Base-by-base conservation (phyloP, 139 green algal genomes). In the Zygnema circumcarinatum region DNA sequence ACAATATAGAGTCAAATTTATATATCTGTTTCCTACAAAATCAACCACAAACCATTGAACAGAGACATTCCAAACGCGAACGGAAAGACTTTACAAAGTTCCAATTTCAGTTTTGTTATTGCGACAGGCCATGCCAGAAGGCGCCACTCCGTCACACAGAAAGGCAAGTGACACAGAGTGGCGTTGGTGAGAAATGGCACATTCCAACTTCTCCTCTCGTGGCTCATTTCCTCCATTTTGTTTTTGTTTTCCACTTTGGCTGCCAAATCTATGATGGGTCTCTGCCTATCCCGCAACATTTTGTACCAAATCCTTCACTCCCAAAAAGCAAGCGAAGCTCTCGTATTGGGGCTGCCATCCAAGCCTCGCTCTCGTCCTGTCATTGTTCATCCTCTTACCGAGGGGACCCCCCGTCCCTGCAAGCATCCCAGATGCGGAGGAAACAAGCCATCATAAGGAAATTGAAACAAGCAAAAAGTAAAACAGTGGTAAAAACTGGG, bases 361-460 rank as follows among this genome's bases (percentile, higher is more conserved):
- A 69, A 98, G 91, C 40, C 79, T 68, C n/a, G 73, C 38, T 1
- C 93, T 90, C 0, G 93, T 97, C 32, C 41, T 73, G 0, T 67
- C 39, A 67, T 97, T 97, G 84, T 82, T 87, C 83, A 96, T 94
- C 2, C 79, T 81, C 89, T 97, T 98, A 38, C 95, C 95, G 42
- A 76, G 68, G 0, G 62, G 62, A 38, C 87, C 85, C 39, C 79
- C 75, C 35, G 40, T 53, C 16, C 38, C 81, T 56, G 62, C 32
- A 40, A 80, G n/a, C 3, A n/a, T n/a, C n/a, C n/a, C n/a, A n/a
- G n/a, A n/a, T 72, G 54, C 25, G 54, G 29, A 72, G 54, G 54
- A 72, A 29, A 29, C 16, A 69, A 62, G 21, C 20, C 25, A 25
- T 20, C 40, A 16, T 16, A 69, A 62, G 20, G 75, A 82, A 29